Conservation (phyloP, 768 basidiomycete species). For the Auriscalpium microsporum region DNA sequence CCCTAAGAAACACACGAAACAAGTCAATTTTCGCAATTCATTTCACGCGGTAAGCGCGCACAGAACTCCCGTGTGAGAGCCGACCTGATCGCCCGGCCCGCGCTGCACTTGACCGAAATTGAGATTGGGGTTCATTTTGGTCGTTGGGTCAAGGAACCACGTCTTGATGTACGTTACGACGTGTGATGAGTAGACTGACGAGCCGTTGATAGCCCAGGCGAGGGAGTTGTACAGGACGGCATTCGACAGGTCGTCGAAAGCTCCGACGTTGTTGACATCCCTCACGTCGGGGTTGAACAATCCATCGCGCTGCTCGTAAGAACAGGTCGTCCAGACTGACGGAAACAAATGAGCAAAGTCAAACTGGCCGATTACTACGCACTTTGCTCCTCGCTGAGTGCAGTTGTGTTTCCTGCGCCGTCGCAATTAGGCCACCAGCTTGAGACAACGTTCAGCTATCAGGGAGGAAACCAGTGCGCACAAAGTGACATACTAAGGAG, state of each 20-base stretch:
- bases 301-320: slow-evolving; percentile 24
- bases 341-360: neutral
- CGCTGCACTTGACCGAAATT: slow-evolving; percentile 13
- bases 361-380: neutral
- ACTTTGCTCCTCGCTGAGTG: slow-evolving; percentile 22
- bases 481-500: slow-evolving; percentile 9
- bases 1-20: neutral
- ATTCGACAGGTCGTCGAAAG: slow-evolving; percentile 21
- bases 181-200: slow-evolving; percentile 18
- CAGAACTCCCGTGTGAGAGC: neutral
- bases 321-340: slow-evolving; percentile 20
- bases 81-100: slow-evolving; percentile 5
- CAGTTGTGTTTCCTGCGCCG: slow-evolving; percentile 22
- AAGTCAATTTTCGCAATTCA: neutral
- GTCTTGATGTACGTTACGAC: slow-evolving; percentile 20
- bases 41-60: neutral
- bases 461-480: neutral
- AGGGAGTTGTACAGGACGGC: slow-evolving; percentile 26
- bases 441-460: neutral
- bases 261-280: slow-evolving; percentile 20
- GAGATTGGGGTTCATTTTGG: slow-evolving; percentile 26
- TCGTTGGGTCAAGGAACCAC: slow-evolving; percentile 24
- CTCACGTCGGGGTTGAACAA: slow-evolving; percentile 24
- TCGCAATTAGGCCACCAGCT: slow-evolving; percentile 24
- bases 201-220: slow-evolving; percentile 22